These are phyloP conservation scores for Vaccinium corymbosum DNA, from an alignment of 148 eudicot genomes.

Conservation along the genomic window DNA sequence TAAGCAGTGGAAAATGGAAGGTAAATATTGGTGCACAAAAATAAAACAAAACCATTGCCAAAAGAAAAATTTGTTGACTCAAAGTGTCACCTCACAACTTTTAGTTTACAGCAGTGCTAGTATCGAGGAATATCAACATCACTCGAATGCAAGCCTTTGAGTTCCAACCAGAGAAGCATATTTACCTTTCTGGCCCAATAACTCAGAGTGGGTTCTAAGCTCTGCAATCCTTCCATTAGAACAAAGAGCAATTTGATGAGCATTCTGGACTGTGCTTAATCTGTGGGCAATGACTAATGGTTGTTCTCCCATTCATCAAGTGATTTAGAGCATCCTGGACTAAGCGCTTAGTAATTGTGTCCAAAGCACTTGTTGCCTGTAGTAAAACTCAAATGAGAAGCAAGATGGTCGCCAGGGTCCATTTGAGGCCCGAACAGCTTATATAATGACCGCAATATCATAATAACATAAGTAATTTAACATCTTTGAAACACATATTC, in stretches of 20 bases:
- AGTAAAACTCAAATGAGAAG: conserved; percentile 9
- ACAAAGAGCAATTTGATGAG: conserved; percentile 90
- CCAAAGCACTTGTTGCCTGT: conserved; percentile 98
- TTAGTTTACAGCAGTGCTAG: not conserved
- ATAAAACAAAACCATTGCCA: not conserved
- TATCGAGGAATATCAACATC: conserved; percentile 17
- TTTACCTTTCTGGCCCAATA: conserved; percentile 62
- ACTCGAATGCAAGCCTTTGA: conserved; percentile 95
- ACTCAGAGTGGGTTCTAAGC: conserved; percentile 49
- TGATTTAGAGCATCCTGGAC: conserved; percentile 84
- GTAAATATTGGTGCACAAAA: not conserved
- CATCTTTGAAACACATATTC: not conserved
- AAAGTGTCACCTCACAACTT: not conserved
- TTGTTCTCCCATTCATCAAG: conserved; percentile 93
- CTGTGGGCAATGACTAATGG: conserved; percentile 95
- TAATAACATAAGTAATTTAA: not conserved
- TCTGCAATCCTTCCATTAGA: conserved; percentile 82
- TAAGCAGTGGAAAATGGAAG: not conserved
- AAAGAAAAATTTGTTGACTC: not conserved
- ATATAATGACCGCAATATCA: not conserved
- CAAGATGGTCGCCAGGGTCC: not conserved
- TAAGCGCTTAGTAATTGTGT: conserved; percentile 77
- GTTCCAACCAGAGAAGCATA: conserved; percentile 87
- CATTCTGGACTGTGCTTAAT: conserved; percentile 96
- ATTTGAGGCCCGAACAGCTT: not conserved